These are phyloP conservation scores for Aspergillus sp. DNA, from an alignment of 2,329 filamentous ascomycete species.

Conservation along the genomic window DNA sequence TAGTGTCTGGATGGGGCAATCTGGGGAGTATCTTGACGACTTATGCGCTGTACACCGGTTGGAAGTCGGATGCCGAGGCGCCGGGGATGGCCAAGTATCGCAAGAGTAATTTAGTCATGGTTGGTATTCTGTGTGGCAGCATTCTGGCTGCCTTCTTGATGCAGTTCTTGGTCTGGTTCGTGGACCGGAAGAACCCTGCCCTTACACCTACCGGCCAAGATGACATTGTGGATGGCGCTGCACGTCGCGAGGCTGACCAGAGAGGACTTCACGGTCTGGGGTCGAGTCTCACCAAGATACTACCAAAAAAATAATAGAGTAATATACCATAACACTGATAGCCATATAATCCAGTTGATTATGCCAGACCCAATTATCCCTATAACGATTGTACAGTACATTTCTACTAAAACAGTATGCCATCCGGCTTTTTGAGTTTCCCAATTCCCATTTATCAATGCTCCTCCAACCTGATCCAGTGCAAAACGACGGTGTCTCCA, in stretches of 20 bases:
- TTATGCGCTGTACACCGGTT: conserved; percentile 82
- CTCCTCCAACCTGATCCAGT: conserved; percentile 3
- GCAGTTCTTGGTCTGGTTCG: conserved; percentile 53
- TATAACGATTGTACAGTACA: neutral
- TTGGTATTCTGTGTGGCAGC: conserved; percentile 73
- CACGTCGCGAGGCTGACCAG: conserved; percentile 28
- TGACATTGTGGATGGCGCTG: conserved; percentile 26
- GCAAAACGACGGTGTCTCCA: conserved; percentile 9
- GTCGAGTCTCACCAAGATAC: conserved; percentile 3
- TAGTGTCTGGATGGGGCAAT: conserved; percentile 83
- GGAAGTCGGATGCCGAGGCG: conserved; percentile 65
- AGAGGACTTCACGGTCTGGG: conserved; percentile 31
- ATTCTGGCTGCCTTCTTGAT: conserved; percentile 62
- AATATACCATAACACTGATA: neutral
- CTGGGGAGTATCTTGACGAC: conserved; percentile 80
- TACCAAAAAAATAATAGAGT: conserved; percentile 2
- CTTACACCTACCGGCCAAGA: conserved; percentile 5
- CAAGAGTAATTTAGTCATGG: conserved; percentile 80
- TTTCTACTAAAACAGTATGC: conserved; percentile 1
- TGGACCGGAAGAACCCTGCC: conserved; percentile 19
- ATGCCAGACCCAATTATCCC: neutral
- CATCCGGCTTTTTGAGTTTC: neutral
- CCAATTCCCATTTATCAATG: neutral
- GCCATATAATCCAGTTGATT: neutral
- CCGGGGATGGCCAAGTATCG: conserved; percentile 63